A percentile compares a stretch with the other conserved stretches of the same genome.
These are phyloP conservation scores for Metschnikowia corniflorae DNA, from an alignment of 805 yeast species.

Conservation along the genomic window DNA sequence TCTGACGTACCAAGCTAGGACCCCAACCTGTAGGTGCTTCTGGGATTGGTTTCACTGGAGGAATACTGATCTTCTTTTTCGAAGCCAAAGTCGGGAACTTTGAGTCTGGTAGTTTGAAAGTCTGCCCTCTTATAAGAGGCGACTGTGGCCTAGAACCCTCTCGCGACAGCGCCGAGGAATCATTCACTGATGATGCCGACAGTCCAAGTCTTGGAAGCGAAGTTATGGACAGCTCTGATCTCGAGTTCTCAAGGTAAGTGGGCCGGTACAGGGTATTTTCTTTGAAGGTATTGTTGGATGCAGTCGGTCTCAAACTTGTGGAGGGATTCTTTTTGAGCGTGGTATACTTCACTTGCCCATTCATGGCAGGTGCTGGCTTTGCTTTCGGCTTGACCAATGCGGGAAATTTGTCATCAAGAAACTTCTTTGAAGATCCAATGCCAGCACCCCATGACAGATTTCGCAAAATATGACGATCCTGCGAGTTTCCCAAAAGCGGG, in stretches of 20 bases:
- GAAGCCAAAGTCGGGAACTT: constrained; percentile 48
- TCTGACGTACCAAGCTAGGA: constrained; percentile 9
- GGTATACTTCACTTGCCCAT: constrained; percentile 25
- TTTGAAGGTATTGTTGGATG: constrained; percentile 17
- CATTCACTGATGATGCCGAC: constrained; percentile 9
- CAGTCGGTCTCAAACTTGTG: constrained; percentile 10
- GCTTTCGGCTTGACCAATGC: constrained; percentile 29
- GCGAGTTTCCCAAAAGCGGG: constrained; percentile 43
- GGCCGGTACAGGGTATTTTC: constrained; percentile 26
- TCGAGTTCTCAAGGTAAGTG: constrained; percentile 26
- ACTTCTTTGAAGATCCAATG: constrained; percentile 2
- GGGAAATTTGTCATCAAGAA: constrained; percentile 30
- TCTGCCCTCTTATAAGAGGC: constrained; percentile 17
- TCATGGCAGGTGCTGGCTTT: constrained; percentile 23
- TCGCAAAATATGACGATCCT: constrained; percentile 9
- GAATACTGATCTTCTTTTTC: constrained; percentile 41
- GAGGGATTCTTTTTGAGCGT: constrained; percentile 26
- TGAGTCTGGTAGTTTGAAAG: constrained; percentile 22
- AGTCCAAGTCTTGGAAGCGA: constrained; percentile 16
- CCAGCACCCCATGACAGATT: constrained; percentile 27
- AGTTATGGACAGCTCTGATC: constrained; percentile 1
- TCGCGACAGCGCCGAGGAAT: constrained; percentile 1
- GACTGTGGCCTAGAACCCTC: constrained; percentile 21
- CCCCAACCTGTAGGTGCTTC: constrained; percentile 17
- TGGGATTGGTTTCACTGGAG: constrained; percentile 54